These are phyloP conservation scores for Persicaria maculosa DNA, from an alignment of 148 eudicot genomes.

Conservation along the genomic window DNA sequence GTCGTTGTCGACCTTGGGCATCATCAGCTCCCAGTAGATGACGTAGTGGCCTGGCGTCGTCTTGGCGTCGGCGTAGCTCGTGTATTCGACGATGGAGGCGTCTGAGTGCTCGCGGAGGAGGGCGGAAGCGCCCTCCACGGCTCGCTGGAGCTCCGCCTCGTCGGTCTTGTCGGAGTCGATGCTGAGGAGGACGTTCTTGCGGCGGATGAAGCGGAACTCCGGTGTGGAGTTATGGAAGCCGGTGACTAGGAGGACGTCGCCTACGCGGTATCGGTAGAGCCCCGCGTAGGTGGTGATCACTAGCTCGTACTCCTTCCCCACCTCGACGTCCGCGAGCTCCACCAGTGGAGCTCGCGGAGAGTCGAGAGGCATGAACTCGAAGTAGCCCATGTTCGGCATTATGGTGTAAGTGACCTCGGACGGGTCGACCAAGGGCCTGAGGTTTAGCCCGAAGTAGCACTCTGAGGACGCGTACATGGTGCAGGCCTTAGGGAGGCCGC, in stretches of 20 bases:
- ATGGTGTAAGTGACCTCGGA: slow-evolving; percentile 69
- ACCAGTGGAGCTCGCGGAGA: slow-evolving; percentile 26
- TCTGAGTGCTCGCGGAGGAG: slow-evolving; percentile 22
- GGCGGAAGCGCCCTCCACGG: slow-evolving; percentile 30
- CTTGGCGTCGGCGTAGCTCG: slow-evolving; percentile 46
- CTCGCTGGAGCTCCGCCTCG: slow-evolving; percentile 45
- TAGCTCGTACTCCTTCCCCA: slow-evolving; percentile 69
- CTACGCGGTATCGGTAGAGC: slow-evolving; percentile 63
- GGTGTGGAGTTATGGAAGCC: slow-evolving; percentile 77
- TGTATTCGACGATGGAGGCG: slow-evolving; percentile 43
- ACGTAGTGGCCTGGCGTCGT: slow-evolving; percentile 57
- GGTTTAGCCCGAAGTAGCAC: slow-evolving; percentile 69
- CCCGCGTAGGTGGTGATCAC: slow-evolving; percentile 68
- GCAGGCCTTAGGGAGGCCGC: slow-evolving; percentile 50
- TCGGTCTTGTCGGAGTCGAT: slow-evolving; percentile 55
- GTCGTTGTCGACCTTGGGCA: slow-evolving; percentile 10
- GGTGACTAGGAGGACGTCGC: slow-evolving; percentile 63
- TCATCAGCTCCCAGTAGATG: slow-evolving; percentile 40
- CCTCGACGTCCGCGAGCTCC: slow-evolving; percentile 48
- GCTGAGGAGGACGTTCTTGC: slow-evolving; percentile 63
- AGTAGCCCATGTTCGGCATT: slow-evolving; percentile 78
- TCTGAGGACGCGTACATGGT: slow-evolving; percentile 69
- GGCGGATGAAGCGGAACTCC: slow-evolving; percentile 56
- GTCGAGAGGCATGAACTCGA: slow-evolving; percentile 65
- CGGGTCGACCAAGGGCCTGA: slow-evolving; percentile 57